phyloP scores from a whole-genome alignment of 2,329 filamentous ascomycete species.

The Didymella pinodella region DNA sequence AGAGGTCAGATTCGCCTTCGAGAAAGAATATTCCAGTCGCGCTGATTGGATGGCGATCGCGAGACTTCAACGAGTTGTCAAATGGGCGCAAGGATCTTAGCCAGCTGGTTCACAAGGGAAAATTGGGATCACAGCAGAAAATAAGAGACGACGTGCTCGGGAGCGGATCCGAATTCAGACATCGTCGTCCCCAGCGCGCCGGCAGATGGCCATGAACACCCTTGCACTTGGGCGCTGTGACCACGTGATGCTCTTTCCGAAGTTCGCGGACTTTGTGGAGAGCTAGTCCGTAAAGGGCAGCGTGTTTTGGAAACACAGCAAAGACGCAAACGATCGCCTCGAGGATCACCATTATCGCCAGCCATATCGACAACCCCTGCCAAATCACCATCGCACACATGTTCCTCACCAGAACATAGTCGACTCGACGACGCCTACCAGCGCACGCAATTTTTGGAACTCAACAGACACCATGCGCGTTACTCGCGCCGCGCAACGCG shows the following conservation, averaged over 20 bases:
- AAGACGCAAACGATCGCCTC: conserved; percentile 7
- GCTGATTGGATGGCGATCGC: not conserved
- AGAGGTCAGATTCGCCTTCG: not conserved
- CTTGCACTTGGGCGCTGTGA: conserved; percentile 3
- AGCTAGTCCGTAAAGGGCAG: conserved; percentile 16
- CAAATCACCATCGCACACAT: conserved; percentile 24
- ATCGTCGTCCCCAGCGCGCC: conserved; percentile 4
- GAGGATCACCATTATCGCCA: conserved; percentile 4
- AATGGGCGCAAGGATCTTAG: conserved; percentile 7
- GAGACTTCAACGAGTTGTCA: conserved; percentile 4
- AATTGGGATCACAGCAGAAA: conserved; percentile 7
- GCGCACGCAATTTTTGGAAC: conserved; percentile 1
- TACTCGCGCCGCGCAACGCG: conserved; percentile 55
- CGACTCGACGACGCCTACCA: conserved; percentile 3
- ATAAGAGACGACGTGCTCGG: conserved; percentile 8
- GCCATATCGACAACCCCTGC: conserved; percentile 16
- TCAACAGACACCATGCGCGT: conserved; percentile 49
- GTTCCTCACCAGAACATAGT: conserved; percentile 25
- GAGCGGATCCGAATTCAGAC: conserved; percentile 9
- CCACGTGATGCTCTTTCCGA: conserved; percentile 16
- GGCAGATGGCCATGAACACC: conserved; percentile 16
- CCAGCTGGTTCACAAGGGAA: not conserved
- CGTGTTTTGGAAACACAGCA: conserved; percentile 16
- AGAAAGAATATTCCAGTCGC: not conserved
- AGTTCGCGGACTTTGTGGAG: not conserved